phyloP scores from a whole-genome alignment of 2,329 filamentous ascomycete species.

The Mycosphaerella arachidis region DNA sequence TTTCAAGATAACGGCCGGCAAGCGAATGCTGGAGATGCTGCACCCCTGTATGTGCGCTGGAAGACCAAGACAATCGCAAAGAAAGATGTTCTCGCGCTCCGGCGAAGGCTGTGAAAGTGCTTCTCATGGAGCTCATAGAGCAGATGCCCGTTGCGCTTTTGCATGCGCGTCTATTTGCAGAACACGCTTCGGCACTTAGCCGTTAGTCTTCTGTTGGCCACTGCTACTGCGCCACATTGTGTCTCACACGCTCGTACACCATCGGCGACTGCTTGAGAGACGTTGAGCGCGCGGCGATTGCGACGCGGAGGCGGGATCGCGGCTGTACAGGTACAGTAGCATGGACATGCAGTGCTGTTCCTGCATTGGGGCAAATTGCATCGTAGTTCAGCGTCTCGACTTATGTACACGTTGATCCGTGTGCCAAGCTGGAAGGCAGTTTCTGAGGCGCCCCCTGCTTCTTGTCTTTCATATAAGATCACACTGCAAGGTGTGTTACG shows the following conservation, averaged over 20 bases:
- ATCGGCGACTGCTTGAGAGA: background rate
- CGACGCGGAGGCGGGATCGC: background rate
- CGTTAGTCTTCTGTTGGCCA: background rate
- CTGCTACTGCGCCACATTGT: background rate
- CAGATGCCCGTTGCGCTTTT: background rate
- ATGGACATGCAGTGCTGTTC: background rate
- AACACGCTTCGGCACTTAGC: background rate
- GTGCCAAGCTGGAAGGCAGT: too few species aligned
- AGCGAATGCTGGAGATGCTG: background rate
- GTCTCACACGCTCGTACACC: background rate
- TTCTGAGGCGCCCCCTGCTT: too few species aligned
- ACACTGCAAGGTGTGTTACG: too few species aligned
- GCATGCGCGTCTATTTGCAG: background rate
- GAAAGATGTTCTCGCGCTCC: background rate
- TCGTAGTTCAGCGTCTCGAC: background rate
- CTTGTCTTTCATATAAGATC: too few species aligned
- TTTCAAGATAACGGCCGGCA: background rate
- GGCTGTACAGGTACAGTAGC: background rate
- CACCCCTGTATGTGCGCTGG: background rate
- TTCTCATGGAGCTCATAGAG: background rate
- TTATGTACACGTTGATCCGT: too few species aligned
- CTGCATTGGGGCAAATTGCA: background rate
- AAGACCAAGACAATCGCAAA: background rate
- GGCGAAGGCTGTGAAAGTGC: background rate
- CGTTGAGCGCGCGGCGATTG: background rate